Conservation (phyloP, 1,284 basidiomycete species). For the Sanghuangporus sanghuang region DNA sequence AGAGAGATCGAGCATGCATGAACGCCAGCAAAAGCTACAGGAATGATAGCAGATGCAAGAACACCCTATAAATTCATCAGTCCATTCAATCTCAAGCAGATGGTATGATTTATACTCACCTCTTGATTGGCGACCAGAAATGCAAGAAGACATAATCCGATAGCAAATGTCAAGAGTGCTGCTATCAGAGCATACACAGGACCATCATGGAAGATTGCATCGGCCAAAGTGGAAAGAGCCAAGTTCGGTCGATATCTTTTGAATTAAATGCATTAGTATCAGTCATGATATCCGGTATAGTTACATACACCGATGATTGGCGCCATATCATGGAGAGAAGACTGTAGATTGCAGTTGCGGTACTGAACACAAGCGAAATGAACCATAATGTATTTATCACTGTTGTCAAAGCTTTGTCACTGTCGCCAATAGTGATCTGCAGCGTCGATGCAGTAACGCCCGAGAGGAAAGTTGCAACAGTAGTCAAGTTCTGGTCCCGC, state of each 20-base stretch:
- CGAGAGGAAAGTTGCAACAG: conserved; percentile 9
- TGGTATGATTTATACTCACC: neutral
- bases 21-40: neutral
- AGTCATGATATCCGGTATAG: neutral
- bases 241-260: neutral
- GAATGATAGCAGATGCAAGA: neutral
- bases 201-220: neutral
- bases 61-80: neutral
- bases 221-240: neutral
- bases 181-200: neutral
- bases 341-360: conserved; percentile 4
- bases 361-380: conserved; percentile 5
- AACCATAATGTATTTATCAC: conserved; percentile 6
- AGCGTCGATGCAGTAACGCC: conserved; percentile 11
- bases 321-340: conserved; percentile 8
- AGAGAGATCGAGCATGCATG: neutral
- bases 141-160: neutral
- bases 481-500: conserved; percentile 4
- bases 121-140: neutral
- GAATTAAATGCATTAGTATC: neutral
- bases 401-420: neutral
- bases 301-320: conserved; percentile 2
- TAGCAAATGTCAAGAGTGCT: neutral
- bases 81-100: neutral
- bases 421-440: neutral